These are phyloP conservation scores for Fusarium tuaranense DNA, from an alignment of 2,329 filamentous ascomycete genomes.

Conservation along the genomic window DNA sequence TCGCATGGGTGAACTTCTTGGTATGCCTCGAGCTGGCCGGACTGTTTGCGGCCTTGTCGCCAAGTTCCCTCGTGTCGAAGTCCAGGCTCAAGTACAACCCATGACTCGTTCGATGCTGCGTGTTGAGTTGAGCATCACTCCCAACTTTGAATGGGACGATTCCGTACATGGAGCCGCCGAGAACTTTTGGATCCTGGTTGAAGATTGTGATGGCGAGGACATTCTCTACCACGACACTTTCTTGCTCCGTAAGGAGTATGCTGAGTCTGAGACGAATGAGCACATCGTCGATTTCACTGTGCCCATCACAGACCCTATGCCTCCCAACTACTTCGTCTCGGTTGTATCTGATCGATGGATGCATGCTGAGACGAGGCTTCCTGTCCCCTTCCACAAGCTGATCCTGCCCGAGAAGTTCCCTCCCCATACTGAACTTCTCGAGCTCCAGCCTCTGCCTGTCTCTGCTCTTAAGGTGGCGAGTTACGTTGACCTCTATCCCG, in stretches of 20 bases:
- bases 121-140: constrained; percentile 89
- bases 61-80: constrained; percentile 92
- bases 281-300: constrained; percentile 97
- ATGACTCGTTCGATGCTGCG: constrained; percentile 94
- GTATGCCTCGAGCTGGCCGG: constrained; percentile 88
- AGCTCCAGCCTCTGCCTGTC: constrained; percentile 91
- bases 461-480: constrained; percentile 89
- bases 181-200: constrained; percentile 96
- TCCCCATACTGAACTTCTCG: constrained; percentile 89
- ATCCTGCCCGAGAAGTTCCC: constrained; percentile 96
- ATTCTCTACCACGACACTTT: constrained; percentile 97
- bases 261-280: constrained; percentile 86
- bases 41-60: constrained; percentile 87
- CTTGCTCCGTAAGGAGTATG: constrained; percentile 89
- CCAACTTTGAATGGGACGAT: constrained; percentile 97
- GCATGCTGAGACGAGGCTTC: constrained; percentile 93
- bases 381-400: constrained; percentile 94
- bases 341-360: constrained; percentile 97
- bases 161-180: constrained; percentile 87
- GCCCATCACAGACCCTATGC: constrained; percentile 96
- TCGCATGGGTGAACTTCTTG: constrained; percentile 93
- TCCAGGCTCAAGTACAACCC: constrained; percentile 94
- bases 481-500: constrained; percentile 82
- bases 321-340: constrained; percentile 98
- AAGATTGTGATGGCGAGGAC: constrained; percentile 97